A percentile compares a stretch with the other conserved stretches of the same genome.
These are phyloP conservation scores for Malania oleifera DNA, from an alignment of 164 flowering plant genomes.

Conservation along the genomic window DNA sequence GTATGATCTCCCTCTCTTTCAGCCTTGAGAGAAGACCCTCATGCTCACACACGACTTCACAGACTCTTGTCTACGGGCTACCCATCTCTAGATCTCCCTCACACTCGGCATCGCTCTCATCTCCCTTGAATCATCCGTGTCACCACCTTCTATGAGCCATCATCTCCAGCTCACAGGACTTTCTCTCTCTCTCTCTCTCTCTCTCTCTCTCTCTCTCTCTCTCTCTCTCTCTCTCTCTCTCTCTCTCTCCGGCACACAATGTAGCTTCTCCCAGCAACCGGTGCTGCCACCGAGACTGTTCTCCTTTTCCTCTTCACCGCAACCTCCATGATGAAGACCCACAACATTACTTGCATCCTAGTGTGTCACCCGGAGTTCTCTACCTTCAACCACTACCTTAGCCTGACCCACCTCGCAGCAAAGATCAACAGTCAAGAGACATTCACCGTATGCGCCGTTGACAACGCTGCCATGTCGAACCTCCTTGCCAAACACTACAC, in stretches of 20 bases:
- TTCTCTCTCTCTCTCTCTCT: no score
- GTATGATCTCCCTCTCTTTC: no score
- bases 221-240: no score
- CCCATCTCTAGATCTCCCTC: no score
- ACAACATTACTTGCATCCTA: slow-evolving; percentile 53
- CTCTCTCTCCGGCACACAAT: slow-evolving; percentile 14
- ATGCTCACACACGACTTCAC: no score
- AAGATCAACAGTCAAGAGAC: slow-evolving; percentile 77
- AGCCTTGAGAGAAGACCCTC: no score
- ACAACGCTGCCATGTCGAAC: slow-evolving; percentile 59
- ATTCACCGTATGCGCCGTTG: slow-evolving; percentile 68
- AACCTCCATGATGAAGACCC: slow-evolving; percentile 18
- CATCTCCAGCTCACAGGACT: no score
- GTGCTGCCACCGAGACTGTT: neutral
- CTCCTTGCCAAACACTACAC: slow-evolving; percentile 52
- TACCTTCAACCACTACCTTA: slow-evolving; percentile 60
- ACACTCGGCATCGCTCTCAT: no score
- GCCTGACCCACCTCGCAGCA: slow-evolving; percentile 63
- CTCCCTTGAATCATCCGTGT: no score
- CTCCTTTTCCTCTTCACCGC: slow-evolving; percentile 11
- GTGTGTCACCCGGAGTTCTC: slow-evolving; percentile 45
- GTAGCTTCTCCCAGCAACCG: slow-evolving; percentile 15
- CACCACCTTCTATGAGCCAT: no score
- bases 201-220: neutral
- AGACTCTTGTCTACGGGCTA: no score